These are phyloP conservation scores for Zoysia pacifica DNA, from an alignment of 176 grass and related monocot species.

Conservation along the genomic window DNA sequence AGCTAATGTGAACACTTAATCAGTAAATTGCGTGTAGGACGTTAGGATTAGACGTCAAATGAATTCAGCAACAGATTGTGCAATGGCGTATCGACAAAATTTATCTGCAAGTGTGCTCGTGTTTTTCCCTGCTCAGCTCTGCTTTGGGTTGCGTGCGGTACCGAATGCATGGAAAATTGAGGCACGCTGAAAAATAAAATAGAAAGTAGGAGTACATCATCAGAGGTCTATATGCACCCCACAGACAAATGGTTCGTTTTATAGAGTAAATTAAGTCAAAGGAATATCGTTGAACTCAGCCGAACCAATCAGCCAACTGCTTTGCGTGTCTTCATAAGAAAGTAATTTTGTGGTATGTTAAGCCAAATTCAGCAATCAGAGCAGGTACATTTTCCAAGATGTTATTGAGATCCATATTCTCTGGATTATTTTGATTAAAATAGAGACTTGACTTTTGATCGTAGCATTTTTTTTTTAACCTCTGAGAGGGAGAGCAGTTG, in stretches of 20 bases:
- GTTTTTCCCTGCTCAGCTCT: not conserved
- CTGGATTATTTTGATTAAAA: not conserved
- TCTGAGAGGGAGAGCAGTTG: not conserved
- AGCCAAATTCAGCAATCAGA: not conserved
- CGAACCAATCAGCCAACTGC: not conserved
- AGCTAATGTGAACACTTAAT: not conserved
- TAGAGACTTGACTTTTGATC: constrained; percentile 35
- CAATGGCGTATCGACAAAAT: not conserved
- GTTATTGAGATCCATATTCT: constrained; percentile 10
- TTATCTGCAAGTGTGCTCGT: not conserved
- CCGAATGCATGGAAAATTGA: not conserved
- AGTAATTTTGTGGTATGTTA: constrained; percentile 2
- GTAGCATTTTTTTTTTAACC: not conserved
- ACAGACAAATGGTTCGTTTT: not conserved
- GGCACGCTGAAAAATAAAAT: not conserved
- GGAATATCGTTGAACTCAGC: not conserved
- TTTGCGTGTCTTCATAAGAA: not conserved
- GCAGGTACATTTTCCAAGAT: constrained; percentile 22
- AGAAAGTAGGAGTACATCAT: not conserved
- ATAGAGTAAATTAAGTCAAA: not conserved
- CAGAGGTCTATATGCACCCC: not conserved
- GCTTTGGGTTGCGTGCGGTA: not conserved
- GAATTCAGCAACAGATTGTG: not conserved
- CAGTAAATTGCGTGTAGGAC: not conserved
- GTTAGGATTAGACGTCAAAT: not conserved